Evolutionary conservation across 169 alveolate species (phyloP).

Genomic region (Cryptosporidium andersoni): DNA sequence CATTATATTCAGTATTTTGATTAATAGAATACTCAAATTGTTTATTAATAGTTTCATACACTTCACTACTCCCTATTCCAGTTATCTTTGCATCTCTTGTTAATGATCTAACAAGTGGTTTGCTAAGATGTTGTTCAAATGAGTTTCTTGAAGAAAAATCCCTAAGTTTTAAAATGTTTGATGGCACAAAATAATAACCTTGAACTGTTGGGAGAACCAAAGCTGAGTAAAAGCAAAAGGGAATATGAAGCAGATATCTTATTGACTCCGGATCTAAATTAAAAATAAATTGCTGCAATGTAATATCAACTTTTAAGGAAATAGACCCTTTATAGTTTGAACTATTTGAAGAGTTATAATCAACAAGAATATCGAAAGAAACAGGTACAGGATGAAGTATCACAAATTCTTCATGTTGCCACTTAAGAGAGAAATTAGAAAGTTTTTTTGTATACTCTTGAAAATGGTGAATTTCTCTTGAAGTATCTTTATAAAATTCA

Average conservation of each 20-base stretch:
- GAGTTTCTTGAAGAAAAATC: background rate
- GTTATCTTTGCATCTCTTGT: background rate
- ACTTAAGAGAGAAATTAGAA: too few species aligned
- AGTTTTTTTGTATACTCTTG: too few species aligned
- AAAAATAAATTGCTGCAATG: slow-evolving; percentile 43
- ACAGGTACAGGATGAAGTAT: slow-evolving; percentile 58
- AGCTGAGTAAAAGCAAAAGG: slow-evolving; percentile 38
- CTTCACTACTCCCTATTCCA: background rate
- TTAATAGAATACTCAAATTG: too few species aligned
- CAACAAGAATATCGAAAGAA: slow-evolving; percentile 1
- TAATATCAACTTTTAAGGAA: slow-evolving; percentile 2
- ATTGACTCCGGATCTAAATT: slow-evolving; percentile 21
- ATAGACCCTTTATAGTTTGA: slow-evolving; percentile 41
- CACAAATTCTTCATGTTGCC: slow-evolving; percentile 22
- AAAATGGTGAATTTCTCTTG: background rate
- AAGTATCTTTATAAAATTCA: background rate
- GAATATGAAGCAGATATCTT: slow-evolving; percentile 45
- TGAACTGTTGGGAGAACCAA: slow-evolving; percentile 22
- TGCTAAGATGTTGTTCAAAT: background rate
- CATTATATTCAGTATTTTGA: too few species aligned
- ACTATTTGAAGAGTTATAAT: background rate
- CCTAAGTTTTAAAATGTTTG: slow-evolving; percentile 7
- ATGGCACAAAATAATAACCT: slow-evolving; percentile 58
- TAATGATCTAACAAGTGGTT: background rate
- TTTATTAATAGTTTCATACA: background rate